Percentiles rank a stretch among this genome's conserved stretches.
Evolutionary conservation across 1,139 yeast genomes (phyloP).

Genomic region (Tardiomyces blankii): DNA sequence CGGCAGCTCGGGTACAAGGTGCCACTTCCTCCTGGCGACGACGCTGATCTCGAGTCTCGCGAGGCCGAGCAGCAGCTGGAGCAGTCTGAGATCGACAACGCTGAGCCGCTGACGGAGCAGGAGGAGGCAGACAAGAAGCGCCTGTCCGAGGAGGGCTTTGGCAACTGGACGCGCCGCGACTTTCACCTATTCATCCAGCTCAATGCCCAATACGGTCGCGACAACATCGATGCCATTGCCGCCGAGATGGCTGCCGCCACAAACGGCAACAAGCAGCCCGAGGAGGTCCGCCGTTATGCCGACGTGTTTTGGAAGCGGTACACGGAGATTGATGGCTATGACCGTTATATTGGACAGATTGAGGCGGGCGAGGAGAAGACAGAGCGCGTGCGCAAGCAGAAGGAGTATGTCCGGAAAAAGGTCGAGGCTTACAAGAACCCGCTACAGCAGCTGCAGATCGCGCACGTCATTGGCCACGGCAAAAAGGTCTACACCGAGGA

Average conservation of each 20-base stretch:
- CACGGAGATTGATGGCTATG: conserved; percentile 70
- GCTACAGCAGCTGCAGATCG: conserved; percentile 69
- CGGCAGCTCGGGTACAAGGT: conserved; percentile 60
- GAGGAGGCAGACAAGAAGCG: conserved; percentile 55
- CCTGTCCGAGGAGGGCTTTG: conserved; percentile 55
- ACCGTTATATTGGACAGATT: conserved; percentile 71
- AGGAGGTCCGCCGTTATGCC: conserved; percentile 66
- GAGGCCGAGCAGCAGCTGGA: conserved; percentile 46
- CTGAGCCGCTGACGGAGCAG: conserved; percentile 65
- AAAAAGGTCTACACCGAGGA: conserved; percentile 73
- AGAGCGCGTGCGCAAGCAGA: conserved; percentile 54
- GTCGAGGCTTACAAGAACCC: conserved; percentile 59
- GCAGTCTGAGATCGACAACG: conserved; percentile 45
- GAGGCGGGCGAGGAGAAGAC: conserved; percentile 80
- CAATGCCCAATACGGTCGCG: conserved; percentile 72
- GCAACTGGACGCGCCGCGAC: conserved; percentile 83
- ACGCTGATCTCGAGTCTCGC: conserved; percentile 24
- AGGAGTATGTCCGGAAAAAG: conserved; percentile 51
- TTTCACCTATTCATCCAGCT: conserved; percentile 78
- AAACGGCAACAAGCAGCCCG: conserved; percentile 40
- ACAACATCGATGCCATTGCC: conserved; percentile 51
- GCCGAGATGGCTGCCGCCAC: conserved; percentile 37
- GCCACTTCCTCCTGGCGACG: conserved; percentile 33
- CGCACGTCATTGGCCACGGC: conserved; percentile 55
- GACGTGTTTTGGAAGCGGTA: conserved; percentile 70